Conservation (phyloP, 176 grass and related monocot genomes). For the Musa acuminata region DNA sequence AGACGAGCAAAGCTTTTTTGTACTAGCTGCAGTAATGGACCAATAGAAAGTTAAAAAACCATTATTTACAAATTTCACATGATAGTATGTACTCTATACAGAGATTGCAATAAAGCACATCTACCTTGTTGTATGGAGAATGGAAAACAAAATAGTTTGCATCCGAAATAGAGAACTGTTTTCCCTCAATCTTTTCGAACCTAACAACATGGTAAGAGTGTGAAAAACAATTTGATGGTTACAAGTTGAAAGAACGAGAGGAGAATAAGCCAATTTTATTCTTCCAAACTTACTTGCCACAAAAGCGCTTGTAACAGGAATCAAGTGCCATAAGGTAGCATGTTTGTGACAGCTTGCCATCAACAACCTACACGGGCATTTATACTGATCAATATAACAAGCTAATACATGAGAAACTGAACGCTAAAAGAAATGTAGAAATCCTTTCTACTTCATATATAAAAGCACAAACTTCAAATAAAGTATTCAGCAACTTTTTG, state of each 20-base stretch:
- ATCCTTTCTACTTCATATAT: no score
- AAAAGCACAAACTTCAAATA: no score
- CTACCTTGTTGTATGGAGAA: conserved; percentile 99
- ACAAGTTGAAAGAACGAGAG: not conserved
- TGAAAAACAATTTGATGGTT: conserved; percentile 1
- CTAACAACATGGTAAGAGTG: conserved; percentile 22
- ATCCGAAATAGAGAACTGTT: conserved; percentile 66
- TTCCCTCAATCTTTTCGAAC: conserved; percentile 70
- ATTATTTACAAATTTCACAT: no score
- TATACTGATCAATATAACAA: no score
- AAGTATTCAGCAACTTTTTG: no score
- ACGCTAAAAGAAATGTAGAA: no score
- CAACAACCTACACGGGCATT: conserved; percentile 56
- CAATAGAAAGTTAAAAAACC: not conserved
- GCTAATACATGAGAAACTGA: no score
- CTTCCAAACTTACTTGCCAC: conserved; percentile 51
- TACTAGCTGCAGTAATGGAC: conserved; percentile 55
- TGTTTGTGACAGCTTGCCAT: conserved; percentile 95
- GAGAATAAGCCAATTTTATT: conserved; percentile 1
- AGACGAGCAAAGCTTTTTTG: conserved; percentile 90
- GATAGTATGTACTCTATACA: not conserved
- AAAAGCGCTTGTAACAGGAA: conserved; percentile 65
- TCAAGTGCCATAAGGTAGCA: conserved; percentile 91
- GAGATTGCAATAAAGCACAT: conserved; percentile 1
- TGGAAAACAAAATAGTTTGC: conserved; percentile 89